A percentile compares a stretch with the other conserved stretches of the same genome.
Evolutionary conservation across 176 grass and related monocot species (phyloP).

Genomic region (Miscanthus lutarioriparius): DNA sequence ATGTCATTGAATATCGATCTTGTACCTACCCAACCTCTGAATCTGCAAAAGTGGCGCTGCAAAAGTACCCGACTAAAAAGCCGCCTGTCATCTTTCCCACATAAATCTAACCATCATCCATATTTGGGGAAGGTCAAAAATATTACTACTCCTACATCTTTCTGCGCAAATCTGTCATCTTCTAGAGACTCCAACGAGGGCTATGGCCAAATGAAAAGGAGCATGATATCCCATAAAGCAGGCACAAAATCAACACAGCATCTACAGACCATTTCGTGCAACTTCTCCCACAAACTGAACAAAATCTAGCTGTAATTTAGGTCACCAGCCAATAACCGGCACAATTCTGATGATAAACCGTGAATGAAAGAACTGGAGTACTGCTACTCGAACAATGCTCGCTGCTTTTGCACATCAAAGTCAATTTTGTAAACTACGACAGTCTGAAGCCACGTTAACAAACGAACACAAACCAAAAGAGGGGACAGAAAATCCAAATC

Average conservation of each 20-base stretch:
- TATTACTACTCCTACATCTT: not conserved
- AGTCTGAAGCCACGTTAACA: not conserved
- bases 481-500: not conserved
- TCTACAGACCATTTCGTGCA: not conserved
- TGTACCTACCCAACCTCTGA: not conserved
- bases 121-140: not conserved
- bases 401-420: not conserved
- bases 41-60: not conserved
- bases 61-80: not conserved
- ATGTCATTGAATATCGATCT: not conserved
- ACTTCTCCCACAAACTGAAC: not conserved
- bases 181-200: not conserved
- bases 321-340: not conserved
- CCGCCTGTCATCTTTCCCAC: not conserved
- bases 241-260: constrained; percentile 13
- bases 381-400: not conserved
- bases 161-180: not conserved
- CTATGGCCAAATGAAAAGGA: not conserved
- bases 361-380: not conserved
- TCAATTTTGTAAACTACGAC: not conserved
- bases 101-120: not conserved
- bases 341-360: constrained; percentile 10
- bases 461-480: not conserved
- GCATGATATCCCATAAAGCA: not conserved
- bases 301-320: constrained; percentile 19